Conservation (phyloP, 176 grass and related monocot genomes). For the Microstegium vimineum region DNA sequence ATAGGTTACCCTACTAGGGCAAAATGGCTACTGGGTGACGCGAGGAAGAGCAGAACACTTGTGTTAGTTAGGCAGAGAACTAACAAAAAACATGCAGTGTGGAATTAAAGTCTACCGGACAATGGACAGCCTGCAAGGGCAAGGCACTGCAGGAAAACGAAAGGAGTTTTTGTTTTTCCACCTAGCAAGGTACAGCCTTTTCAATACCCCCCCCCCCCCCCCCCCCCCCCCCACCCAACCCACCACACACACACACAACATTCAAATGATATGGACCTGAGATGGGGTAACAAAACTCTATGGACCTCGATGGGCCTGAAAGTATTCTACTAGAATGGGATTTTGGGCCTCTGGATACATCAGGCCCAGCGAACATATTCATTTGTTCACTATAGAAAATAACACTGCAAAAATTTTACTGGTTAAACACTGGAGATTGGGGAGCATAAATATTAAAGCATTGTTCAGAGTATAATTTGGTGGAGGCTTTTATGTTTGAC, state of each 20-base stretch:
- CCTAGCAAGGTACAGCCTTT: no score
- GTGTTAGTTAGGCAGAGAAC: not conserved
- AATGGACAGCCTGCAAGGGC: no score
- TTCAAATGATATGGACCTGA: not conserved
- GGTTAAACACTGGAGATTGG: not conserved
- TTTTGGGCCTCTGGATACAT: not conserved
- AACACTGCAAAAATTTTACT: not conserved
- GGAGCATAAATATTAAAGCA: not conserved
- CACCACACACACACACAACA: no score
- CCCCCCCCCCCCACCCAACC: no score
- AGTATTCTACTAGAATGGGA: not conserved
- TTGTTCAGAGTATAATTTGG: not conserved
- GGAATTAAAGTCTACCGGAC: conserved; percentile 13
- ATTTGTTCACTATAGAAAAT: not conserved
- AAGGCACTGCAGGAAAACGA: not conserved
- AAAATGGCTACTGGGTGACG: not conserved
- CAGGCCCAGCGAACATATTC: not conserved
- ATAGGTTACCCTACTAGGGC: not conserved
- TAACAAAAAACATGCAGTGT: not conserved
- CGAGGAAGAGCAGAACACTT: not conserved
- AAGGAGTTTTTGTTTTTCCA: no score
- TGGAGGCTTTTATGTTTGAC: not conserved
- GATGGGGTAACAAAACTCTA: not conserved
- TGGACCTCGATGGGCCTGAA: not conserved
- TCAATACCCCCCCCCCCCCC: no score